These are phyloP conservation scores for Dimocarpus longan DNA, from an alignment of 345 rosid species.

Conservation along the genomic window DNA sequence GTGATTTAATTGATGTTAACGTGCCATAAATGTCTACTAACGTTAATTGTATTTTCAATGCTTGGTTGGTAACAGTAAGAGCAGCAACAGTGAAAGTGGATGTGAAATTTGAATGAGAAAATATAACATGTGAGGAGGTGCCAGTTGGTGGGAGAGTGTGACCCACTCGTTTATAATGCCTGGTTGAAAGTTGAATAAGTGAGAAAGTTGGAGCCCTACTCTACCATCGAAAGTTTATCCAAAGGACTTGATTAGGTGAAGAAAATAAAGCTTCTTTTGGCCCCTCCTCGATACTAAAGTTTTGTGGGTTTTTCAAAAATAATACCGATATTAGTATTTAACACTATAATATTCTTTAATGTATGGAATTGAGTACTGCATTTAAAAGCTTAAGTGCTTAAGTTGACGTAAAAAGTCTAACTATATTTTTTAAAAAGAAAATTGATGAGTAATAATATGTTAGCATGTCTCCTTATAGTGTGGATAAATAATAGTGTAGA, in stretches of 20 bases:
- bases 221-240: background rate
- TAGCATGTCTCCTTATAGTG: too few relatives aligned
- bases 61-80: background rate
- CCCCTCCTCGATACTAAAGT: background rate
- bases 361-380: too few relatives aligned
- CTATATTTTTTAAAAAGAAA: too few relatives aligned
- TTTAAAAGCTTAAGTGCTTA: too few relatives aligned
- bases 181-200: background rate
- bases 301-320: background rate
- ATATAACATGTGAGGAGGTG: background rate
- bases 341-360: too few relatives aligned
- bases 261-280: background rate
- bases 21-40: too few relatives aligned
- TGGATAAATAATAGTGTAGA: too few relatives aligned
- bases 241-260: slow-evolving; percentile 6
- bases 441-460: too few relatives aligned
- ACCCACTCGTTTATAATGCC: slow-evolving; percentile 21
- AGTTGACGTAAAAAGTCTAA: too few relatives aligned
- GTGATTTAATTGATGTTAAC: too few relatives aligned
- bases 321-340: too few relatives aligned
- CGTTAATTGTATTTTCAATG: too few relatives aligned
- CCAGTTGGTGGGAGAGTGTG: background rate
- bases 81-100: background rate
- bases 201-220: background rate
- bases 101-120: background rate